Percentiles rank a stretch among this genome's conserved stretches.
Conservation (phyloP, 2,329 filamentous ascomycete species). For the Cadophora gregata region DNA sequence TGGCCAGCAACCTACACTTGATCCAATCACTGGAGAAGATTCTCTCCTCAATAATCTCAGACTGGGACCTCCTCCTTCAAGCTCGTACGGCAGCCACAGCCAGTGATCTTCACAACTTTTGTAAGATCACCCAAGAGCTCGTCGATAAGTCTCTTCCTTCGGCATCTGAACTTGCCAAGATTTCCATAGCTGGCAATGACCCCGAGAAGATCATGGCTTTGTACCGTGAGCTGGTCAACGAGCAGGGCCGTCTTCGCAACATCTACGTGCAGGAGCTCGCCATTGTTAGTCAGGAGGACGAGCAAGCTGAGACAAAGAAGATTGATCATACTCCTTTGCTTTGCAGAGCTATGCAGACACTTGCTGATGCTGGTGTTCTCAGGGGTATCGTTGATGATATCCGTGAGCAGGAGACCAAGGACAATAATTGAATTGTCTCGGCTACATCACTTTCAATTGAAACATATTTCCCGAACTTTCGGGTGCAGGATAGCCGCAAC, state of each 20-base stretch:
- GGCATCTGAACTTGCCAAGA: slow-evolving; percentile 12
- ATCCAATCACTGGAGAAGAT: slow-evolving; percentile 48
- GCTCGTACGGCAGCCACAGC: slow-evolving; percentile 14
- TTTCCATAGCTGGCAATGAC: slow-evolving; percentile 30
- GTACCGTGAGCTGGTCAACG: slow-evolving; percentile 48
- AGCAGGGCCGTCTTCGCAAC: slow-evolving; percentile 51
- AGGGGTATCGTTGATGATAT: slow-evolving; percentile 46
- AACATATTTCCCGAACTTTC: neutral
- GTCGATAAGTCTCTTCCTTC: neutral
- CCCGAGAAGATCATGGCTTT: slow-evolving; percentile 45
- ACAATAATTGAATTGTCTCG: neutral
- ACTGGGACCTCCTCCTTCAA: slow-evolving; percentile 50
- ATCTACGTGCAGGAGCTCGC: slow-evolving; percentile 57
- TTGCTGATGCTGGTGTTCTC: slow-evolving; percentile 71
- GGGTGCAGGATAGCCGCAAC: neutral
- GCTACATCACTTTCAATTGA: neutral
- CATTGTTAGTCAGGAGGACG: slow-evolving; percentile 54
- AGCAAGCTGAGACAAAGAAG: slow-evolving; percentile 59
- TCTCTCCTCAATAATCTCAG: slow-evolving; percentile 47
- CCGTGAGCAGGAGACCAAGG: slow-evolving; percentile 7
- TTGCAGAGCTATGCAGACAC: slow-evolving; percentile 69
- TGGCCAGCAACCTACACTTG: slow-evolving; percentile 52
- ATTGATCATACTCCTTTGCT: slow-evolving; percentile 74
- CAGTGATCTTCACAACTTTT: slow-evolving; percentile 19
- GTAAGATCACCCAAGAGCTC: slow-evolving; percentile 10